Percentiles rank a stretch among this genome's conserved stretches.
These are phyloP conservation scores for Termitomyces heimii DNA, from an alignment of 768 basidiomycete species.

Conservation along the genomic window DNA sequence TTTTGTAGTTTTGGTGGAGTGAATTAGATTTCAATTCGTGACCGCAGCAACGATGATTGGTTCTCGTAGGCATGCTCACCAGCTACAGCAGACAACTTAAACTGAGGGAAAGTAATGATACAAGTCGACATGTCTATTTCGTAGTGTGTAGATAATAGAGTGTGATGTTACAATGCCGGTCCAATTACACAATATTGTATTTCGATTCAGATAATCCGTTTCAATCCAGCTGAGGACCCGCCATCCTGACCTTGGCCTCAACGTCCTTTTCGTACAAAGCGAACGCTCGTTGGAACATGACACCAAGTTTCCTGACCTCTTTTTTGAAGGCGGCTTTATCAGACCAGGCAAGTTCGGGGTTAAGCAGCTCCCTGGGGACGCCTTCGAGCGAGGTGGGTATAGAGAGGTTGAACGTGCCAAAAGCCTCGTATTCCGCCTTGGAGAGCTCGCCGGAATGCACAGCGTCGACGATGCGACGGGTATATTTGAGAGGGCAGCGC, in stretches of 20 bases:
- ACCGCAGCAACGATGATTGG: neutral
- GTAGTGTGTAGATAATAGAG: conserved; percentile 3
- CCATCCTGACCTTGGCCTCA: conserved; percentile 68
- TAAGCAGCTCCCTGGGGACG: conserved; percentile 87
- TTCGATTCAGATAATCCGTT: conserved; percentile 1
- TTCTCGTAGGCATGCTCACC: neutral
- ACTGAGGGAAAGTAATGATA: neutral
- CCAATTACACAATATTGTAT: conserved; percentile 1
- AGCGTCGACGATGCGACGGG: conserved; percentile 93
- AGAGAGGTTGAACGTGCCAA: conserved; percentile 75
- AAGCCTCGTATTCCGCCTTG: conserved; percentile 81
- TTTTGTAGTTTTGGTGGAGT: neutral
- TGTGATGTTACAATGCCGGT: conserved; percentile 3
- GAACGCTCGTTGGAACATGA: conserved; percentile 95
- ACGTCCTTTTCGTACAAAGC: conserved; percentile 88
- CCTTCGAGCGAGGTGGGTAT: conserved; percentile 81
- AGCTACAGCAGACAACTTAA: too few species aligned
- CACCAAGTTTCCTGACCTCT: conserved; percentile 81
- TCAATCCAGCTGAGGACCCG: conserved; percentile 57
- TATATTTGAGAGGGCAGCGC: conserved; percentile 95
- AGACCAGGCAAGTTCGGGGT: conserved; percentile 83
- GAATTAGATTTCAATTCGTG: too few species aligned
- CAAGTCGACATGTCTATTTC: conserved; percentile 3
- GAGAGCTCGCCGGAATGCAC: conserved; percentile 92
- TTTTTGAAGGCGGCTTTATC: conserved; percentile 86